These are phyloP conservation scores for Penicillium italicum DNA, from an alignment of 2,329 filamentous ascomycete species.

Conservation along the genomic window DNA sequence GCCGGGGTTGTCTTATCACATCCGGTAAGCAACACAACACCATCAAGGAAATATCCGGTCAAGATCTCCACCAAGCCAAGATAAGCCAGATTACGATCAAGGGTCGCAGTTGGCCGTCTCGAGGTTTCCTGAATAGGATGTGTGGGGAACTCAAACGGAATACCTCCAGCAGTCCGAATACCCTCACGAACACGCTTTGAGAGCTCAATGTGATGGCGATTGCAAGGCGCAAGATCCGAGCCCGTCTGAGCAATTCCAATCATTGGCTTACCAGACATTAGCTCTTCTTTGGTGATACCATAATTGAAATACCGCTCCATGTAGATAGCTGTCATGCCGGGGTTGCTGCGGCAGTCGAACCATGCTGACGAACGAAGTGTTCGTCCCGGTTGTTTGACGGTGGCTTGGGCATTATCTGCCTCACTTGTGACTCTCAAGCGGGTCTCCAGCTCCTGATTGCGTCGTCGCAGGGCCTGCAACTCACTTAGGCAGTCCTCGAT, in stretches of 20 bases:
- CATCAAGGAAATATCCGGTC: conserved; percentile 49
- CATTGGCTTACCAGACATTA: conserved; percentile 50
- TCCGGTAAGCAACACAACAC: conserved; percentile 50
- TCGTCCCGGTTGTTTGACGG: conserved; percentile 26
- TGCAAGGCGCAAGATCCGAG: conserved; percentile 51
- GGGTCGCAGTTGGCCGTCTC: conserved; percentile 47
- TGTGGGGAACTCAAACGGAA: conserved; percentile 52
- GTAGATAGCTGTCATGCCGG: conserved; percentile 48
- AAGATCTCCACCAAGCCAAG: conserved; percentile 49
- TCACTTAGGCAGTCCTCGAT: conserved; percentile 44
- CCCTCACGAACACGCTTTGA: conserved; percentile 51
- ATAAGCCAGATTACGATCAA: conserved; percentile 51
- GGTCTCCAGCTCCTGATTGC: conserved; percentile 36
- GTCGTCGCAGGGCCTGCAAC: conserved; percentile 37
- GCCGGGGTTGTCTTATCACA: conserved; percentile 55
- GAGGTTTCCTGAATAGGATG: conserved; percentile 52
- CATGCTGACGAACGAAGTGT: conserved; percentile 44
- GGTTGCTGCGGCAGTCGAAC: conserved; percentile 45
- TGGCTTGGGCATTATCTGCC: conserved; percentile 29
- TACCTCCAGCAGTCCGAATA: conserved; percentile 48
- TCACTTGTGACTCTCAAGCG: conserved; percentile 10
- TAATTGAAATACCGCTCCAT: conserved; percentile 52
- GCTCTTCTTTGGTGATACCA: conserved; percentile 49
- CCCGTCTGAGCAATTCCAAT: conserved; percentile 54
- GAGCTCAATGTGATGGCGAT: conserved; percentile 49